A percentile compares a stretch with the other conserved stretches of the same genome.
phyloP scores from a whole-genome alignment of 352 stramenopile genomes.

The Saprolegnia parasitica region DNA sequence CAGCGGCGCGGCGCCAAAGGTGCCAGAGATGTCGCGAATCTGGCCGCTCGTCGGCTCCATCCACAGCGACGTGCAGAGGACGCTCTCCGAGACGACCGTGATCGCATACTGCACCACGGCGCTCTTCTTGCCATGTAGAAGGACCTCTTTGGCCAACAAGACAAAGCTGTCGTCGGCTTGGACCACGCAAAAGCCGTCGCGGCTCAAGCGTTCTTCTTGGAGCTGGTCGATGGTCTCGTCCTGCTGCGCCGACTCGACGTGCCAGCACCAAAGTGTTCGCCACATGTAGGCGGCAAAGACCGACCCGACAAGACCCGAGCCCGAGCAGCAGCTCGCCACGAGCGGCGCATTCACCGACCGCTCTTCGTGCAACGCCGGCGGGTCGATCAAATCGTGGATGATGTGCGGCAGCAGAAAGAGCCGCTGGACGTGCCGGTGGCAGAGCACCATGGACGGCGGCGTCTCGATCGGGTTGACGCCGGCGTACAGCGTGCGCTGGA shows the following conservation, averaged over 20 bases:
- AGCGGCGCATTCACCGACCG: constrained; percentile 39
- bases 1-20: constrained; percentile 16
- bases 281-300: constrained; percentile 85
- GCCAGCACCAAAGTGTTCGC: constrained; percentile 82
- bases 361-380: constrained; percentile 24
- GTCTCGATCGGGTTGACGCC: constrained; percentile 39
- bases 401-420: constrained; percentile 31
- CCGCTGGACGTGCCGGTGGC: constrained; percentile 75
- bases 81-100: constrained; percentile 61
- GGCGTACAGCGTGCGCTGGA: constrained; percentile 60
- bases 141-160: constrained; percentile 41
- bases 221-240: constrained; percentile 16
- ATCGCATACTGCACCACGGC: constrained; percentile 72
- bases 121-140: constrained; percentile 78
- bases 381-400: constrained; percentile 20
- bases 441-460: constrained; percentile 41
- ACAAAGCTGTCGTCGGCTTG: constrained; percentile 18
- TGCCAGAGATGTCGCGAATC: neutral
- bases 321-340: constrained; percentile 50
- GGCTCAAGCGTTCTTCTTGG: neutral
- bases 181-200: constrained; percentile 11
- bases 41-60: constrained; percentile 64
- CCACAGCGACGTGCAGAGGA: constrained; percentile 83
- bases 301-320: constrained; percentile 65
- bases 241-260: constrained; percentile 38